A percentile compares a stretch with the other conserved stretches of the same genome.
Conservation (phyloP, 78 protist species). For the Blattamonas nauphoetae region DNA sequence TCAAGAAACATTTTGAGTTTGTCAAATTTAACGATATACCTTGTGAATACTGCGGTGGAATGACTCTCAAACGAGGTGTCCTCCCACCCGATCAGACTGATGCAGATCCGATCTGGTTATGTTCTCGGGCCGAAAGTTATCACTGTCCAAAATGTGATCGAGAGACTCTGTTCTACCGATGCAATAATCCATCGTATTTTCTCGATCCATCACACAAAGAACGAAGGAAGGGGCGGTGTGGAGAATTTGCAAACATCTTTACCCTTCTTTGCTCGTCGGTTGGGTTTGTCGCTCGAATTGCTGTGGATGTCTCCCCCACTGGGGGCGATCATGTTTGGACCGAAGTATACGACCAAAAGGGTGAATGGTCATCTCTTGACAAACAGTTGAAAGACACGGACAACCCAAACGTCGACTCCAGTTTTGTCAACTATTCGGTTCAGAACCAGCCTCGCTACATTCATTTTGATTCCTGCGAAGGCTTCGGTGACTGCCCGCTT, state of each 20-base stretch:
- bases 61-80: background rate
- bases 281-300: background rate
- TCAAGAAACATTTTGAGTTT: background rate
- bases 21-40: background rate
- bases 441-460: background rate
- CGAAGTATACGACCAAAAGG: background rate
- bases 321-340: background rate
- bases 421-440: background rate
- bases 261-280: background rate
- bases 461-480: background rate
- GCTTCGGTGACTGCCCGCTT: background rate
- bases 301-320: background rate
- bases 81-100: background rate
- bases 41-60: background rate
- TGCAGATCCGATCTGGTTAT: background rate
- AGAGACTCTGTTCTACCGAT: background rate
- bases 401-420: background rate
- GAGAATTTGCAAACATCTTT: background rate
- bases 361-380: background rate
- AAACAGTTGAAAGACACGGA: background rate
- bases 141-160: background rate
- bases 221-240: background rate
- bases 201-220: too few species aligned
- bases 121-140: background rate
- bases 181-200: background rate